Evolutionary conservation across 1,139 yeast species (phyloP), one percentile per base, ranked within the genome.

Genomic region (Yamadazyma pseudoaaseri): DNA sequence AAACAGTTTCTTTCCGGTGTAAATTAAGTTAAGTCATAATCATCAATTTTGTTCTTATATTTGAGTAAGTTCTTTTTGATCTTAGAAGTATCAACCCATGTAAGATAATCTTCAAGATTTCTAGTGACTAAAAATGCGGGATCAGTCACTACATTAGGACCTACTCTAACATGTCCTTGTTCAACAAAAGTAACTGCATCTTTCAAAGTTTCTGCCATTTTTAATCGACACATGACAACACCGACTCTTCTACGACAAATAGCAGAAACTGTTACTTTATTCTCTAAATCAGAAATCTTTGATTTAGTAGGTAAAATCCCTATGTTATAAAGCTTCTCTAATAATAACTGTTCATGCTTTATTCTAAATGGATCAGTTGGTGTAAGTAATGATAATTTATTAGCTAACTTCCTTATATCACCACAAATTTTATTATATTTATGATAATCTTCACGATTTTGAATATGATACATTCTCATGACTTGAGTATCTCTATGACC

Each of bases 81-180:
- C 81, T 92, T 94, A 45, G 95, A 84, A 30, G 81, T 74, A 53
- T 94, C 97, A 13, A 86, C 95, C 99, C 99, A 94, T 1, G 98
- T 94, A 50, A 94, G 75, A 59, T 87, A 92, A 61, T 94, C 99
- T 57, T 94, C 98, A 82, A 92, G 74, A 49, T 81, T 87, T 54
- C 94, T 73, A 7, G 97, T 90, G 3, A 94, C 95, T 49, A 94
- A 69, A 57, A 83, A 92, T 1, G 98, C 97, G 3, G 98, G 95
- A 56, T 94, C 98, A 0, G 96, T 89, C 30, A 94, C 81, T 21
- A 92, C 84, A 52, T 89, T 86, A 7, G 97, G 98, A 0, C 99
- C 99, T 8, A 94, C 96, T 47, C 98, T 75, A 3, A 94, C 96
- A 54, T 94, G 97, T 3, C 99, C 99, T 58, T 92, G 97, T 54